A percentile compares a stretch with the other conserved stretches of the same genome.
Conservation (phyloP, 306 rosid species). For the Inga laurina region DNA sequence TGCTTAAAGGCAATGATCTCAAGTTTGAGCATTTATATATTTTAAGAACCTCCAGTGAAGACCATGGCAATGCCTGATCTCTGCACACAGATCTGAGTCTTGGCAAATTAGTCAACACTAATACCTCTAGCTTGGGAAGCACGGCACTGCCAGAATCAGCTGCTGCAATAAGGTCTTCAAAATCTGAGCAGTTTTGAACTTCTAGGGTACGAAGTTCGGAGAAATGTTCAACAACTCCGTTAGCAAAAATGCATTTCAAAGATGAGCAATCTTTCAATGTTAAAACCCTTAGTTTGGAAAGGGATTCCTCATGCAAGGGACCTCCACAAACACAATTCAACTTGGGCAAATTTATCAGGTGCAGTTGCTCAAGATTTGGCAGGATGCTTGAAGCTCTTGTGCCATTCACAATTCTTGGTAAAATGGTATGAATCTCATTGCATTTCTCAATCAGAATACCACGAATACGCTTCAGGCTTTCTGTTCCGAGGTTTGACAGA, state of each 20-base stretch:
- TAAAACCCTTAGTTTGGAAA: background rate
- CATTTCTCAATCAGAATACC: constrained; percentile 32
- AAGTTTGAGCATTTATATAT: background rate
- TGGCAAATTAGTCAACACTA: constrained; percentile 2
- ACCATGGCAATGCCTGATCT: constrained; percentile 2
- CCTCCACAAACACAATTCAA: constrained; percentile 7
- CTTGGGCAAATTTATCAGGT: background rate
- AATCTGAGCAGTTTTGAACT: constrained; percentile 5
- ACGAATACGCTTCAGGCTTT: constrained; percentile 16
- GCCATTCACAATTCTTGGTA: constrained; percentile 1
- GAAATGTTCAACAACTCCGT: background rate
- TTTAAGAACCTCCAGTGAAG: background rate
- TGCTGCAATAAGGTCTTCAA: background rate
- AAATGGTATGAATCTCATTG: constrained; percentile 8
- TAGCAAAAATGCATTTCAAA: constrained; percentile 7
- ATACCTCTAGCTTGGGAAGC: constrained; percentile 14
- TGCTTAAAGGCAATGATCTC: constrained; percentile 5
- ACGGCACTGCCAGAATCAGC: background rate
- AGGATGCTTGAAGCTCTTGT: background rate
- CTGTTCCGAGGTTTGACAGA: constrained; percentile 20
- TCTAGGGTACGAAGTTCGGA: background rate
- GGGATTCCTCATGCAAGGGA: background rate
- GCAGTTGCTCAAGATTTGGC: background rate
- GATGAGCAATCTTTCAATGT: background rate
- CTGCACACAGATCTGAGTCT: background rate